These are phyloP conservation scores for Osmanthus fragrans DNA, from an alignment of 257 asterid genomes.

Conservation along the genomic window DNA sequence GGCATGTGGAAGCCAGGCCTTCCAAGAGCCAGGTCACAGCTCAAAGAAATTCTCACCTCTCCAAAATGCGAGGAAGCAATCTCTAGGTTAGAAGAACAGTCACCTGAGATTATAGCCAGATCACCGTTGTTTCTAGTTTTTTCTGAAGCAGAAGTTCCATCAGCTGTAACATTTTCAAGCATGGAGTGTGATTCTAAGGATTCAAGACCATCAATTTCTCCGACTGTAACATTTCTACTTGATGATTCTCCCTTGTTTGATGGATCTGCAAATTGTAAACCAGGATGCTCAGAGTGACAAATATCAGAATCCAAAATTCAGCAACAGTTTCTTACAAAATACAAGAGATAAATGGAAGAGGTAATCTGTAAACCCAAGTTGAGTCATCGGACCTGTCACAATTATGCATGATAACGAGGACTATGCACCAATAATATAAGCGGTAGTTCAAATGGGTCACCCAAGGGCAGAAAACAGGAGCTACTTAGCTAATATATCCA, in stretches of 20 bases:
- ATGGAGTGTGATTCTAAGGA: slow-evolving; percentile 25
- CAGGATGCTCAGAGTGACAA: slow-evolving; percentile 14
- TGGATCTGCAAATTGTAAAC: slow-evolving; percentile 41
- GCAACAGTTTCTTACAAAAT: slow-evolving; percentile 11
- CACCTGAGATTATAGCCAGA: slow-evolving; percentile 29
- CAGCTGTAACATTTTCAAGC: slow-evolving; percentile 26
- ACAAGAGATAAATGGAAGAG: neutral
- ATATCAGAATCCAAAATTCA: slow-evolving; percentile 12
- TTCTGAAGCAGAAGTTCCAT: slow-evolving; percentile 19
- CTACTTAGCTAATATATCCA: too few species aligned
- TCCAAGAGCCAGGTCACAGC: slow-evolving; percentile 38
- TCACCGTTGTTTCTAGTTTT: slow-evolving; percentile 30
- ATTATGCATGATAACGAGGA: too few species aligned
- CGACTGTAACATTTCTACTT: slow-evolving; percentile 21
- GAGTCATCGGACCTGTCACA: too few species aligned
- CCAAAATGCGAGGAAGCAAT: slow-evolving; percentile 61
- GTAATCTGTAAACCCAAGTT: too few species aligned
- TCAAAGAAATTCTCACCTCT: slow-evolving; percentile 58
- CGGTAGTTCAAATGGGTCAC: too few species aligned
- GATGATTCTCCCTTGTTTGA: slow-evolving; percentile 35
- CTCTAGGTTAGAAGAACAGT: slow-evolving; percentile 37
- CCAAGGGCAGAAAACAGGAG: too few species aligned
- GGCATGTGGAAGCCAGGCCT: slow-evolving; percentile 47
- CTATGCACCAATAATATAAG: too few species aligned
- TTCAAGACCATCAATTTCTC: slow-evolving; percentile 31